phyloP scores from a whole-genome alignment of 1,139 yeast genomes.

The Sugiyamaella neomexicana region DNA sequence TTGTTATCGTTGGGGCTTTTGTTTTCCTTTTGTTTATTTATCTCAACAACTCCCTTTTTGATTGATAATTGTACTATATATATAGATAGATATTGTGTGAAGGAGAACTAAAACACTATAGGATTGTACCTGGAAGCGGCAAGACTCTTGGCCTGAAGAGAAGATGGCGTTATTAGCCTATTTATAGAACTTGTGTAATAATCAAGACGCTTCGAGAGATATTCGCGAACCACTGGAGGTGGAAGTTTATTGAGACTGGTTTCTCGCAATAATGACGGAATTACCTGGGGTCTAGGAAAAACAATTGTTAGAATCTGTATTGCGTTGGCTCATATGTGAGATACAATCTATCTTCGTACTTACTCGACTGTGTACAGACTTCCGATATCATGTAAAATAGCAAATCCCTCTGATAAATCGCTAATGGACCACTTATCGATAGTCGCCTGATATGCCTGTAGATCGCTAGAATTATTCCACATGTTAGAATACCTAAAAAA shows the following conservation, averaged over 20 bases:
- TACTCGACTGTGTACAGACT: constrained; percentile 77
- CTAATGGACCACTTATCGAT: constrained; percentile 70
- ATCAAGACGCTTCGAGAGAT: constrained; percentile 70
- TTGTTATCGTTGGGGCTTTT: background rate
- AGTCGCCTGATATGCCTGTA: constrained; percentile 71
- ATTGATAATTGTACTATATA: background rate
- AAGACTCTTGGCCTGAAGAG: constrained; percentile 4
- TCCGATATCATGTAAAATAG: constrained; percentile 75
- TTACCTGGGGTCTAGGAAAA: constrained; percentile 53
- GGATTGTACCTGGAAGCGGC: constrained; percentile 17
- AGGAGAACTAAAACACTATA: constrained; percentile 11
- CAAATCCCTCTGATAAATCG: constrained; percentile 67
- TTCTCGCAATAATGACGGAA: constrained; percentile 77
- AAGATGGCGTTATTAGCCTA: constrained; percentile 38
- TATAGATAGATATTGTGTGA: background rate
- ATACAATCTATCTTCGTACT: constrained; percentile 32
- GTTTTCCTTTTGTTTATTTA: constrained; percentile 11
- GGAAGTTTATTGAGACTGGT: constrained; percentile 74
- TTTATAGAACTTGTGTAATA: constrained; percentile 56
- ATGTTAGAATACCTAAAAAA: background rate
- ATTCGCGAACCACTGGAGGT: constrained; percentile 64
- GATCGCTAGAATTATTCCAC: constrained; percentile 52
- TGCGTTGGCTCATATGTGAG: background rate
- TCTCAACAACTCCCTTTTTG: constrained; percentile 14
- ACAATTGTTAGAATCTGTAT: background rate